Evolutionary conservation across 1,284 basidiomycete species (phyloP), one percentile per base, ranked within the genome.

Genomic region (Polyporus tsugae): DNA sequence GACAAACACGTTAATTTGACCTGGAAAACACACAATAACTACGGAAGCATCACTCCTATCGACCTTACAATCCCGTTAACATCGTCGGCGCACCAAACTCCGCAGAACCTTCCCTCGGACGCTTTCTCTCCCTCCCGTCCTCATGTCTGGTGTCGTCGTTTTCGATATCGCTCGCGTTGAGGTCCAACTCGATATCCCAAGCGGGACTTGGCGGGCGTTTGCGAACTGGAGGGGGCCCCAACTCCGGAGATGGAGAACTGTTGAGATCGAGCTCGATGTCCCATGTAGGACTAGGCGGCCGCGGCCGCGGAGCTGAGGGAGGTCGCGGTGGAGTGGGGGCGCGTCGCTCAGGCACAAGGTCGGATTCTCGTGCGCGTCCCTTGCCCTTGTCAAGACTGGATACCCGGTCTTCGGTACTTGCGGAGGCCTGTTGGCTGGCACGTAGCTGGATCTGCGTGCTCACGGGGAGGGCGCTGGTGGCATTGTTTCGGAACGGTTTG

Each of bases 401-500:
- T 52, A 64, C 58, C 25, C 36, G 62, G 39, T 35, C 62, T 5
- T 39, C 58, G 38, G 22, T 22, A 46, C 46, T 68, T 4, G 58
- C 19, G 17, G 57, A 15, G 11, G 62, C 42, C 11, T 46, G 65
- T 59, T 71, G 70, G 33, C 58, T 66, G 22, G 69, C 67, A 38
- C 60, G 67, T 2, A 66, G 41, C 11, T 62, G 69, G 10, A 68
- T 66, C 36, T 63, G 65, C 1, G 65, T 63, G 59, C 62, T 69
- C 35, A 78, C 77, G 25, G 83, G 79, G 4, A 88, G 77, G 0
- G 86, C 83, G 53, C 81, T 86, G 4, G 90, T 91, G 15, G 87
- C 83, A 61, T 85, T 83, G 72, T 91, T 90, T 62, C 90, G 84
- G 74, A 95, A 89, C 0, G 93, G 91, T 69, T 91, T 91, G 65